phyloP scores from a whole-genome alignment of 108 stramenopile genomes.

The Cyclotella cryptica region DNA sequence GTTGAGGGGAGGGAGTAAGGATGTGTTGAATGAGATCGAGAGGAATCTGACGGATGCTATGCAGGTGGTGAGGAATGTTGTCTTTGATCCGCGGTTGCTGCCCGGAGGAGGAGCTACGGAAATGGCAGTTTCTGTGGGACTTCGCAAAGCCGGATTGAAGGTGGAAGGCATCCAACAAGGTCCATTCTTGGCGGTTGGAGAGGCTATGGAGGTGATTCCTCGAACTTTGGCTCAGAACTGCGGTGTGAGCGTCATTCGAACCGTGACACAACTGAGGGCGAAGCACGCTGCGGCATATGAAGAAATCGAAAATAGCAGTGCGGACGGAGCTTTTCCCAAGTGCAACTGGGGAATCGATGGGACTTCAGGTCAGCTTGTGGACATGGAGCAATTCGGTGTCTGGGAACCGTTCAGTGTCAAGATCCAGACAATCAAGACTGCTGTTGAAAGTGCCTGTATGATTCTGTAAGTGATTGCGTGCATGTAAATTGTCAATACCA shows the following conservation, averaged over 20 bases:
- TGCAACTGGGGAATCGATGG: conserved; percentile 98
- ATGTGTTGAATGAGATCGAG: conserved; percentile 99
- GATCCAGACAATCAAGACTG: conserved; percentile 99
- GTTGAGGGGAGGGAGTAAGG: conserved; percentile 98
- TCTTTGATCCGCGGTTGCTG: conserved; percentile 96
- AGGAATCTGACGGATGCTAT: conserved; percentile 99
- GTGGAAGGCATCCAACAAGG: conserved; percentile 92
- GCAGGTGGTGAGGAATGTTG: conserved; percentile 99
- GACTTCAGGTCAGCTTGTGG: conserved; percentile 92
- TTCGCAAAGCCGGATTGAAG: conserved; percentile 79
- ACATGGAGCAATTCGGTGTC: conserved; percentile 96
- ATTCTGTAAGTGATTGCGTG: conserved; percentile 66
- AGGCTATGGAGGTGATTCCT: conserved; percentile 99
- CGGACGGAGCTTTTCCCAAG: conserved; percentile 46
- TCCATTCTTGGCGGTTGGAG: conserved; percentile 96
- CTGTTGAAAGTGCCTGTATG: conserved; percentile 98
- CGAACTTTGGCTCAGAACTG: conserved; percentile 99
- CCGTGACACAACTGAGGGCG: conserved; percentile 95
- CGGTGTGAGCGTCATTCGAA: conserved; percentile 98
- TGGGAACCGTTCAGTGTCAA: conserved; percentile 99
- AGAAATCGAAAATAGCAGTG: conserved; percentile 44
- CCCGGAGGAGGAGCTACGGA: conserved; percentile 99
- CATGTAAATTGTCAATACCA: background rate
- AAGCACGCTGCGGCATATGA: conserved; percentile 92
- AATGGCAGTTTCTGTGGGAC: conserved; percentile 97